Evolutionary conservation across 2,329 filamentous ascomycete species (phyloP), one percentile per base, ranked within the genome.

Genomic region (Alternaria sp.): DNA sequence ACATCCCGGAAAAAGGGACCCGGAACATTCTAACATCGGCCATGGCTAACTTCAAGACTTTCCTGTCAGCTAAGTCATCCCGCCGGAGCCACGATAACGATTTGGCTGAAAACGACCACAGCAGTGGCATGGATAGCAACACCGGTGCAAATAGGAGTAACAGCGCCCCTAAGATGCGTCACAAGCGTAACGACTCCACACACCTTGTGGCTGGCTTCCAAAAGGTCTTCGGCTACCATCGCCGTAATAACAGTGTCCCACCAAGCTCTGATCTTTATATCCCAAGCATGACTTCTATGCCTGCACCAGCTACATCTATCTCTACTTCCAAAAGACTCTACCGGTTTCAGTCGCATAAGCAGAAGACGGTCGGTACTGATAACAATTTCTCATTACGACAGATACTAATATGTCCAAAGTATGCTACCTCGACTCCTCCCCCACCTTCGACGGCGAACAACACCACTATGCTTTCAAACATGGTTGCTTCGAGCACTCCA

Each of bases 41-140:
- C 83, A 71, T 83, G 3, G 87, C 75, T 34, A 44, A 88, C 76
- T 38, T 52, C 42, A 51, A 32, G n/a, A 16, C 26, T 20, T 47
- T 60, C 14, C n/a, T 60, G 20, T 52, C 46, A 22, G 41, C 44
- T 5, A 38, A 34, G 20, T 38, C 1, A 16, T 47, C 34, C 14
- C 24, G 52, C 18, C 22, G 24, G 30, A 41, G 39, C 12, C 22
- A 28, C 16, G 32, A 46, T 26, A 16, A n/a, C 24, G 18, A 54
- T 14, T 16, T 14, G 16, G 24, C 41, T 7, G 41, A 20, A 36
- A 16, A 36, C n/a, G 30, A 46, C 18, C 41, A 18, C 6, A 46
- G 38, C 7, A 41, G 8, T 14, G 41, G 11, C 11, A 18, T 38
- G 7, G 16, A 14, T 9, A 47, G 11, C n/a, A 48, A 30, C 18